Evolutionary conservation across 495 filamentous ascomycete genomes (phyloP).

Genomic region (Cudoniella acicularis): DNA sequence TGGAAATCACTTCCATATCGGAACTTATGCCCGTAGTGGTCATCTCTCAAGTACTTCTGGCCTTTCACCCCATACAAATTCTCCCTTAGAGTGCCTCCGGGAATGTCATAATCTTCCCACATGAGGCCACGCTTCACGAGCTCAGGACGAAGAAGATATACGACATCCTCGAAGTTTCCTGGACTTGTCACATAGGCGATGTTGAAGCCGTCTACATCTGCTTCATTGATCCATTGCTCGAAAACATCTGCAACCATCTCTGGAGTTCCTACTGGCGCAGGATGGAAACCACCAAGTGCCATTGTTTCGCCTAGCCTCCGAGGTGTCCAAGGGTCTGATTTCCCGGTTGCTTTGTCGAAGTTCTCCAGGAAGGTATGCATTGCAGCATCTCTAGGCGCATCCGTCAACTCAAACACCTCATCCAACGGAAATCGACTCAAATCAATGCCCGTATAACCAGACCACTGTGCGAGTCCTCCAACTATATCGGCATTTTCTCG

Average conservation of each 20-base stretch:
- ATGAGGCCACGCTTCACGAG: conserved; percentile 50
- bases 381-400: background rate
- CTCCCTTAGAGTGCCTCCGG: conserved; percentile 48
- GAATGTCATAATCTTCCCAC: conserved; percentile 45
- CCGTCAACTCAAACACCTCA: conserved; percentile 26
- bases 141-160: conserved; percentile 56
- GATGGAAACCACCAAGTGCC: conserved; percentile 48
- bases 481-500: conserved; percentile 48
- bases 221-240: conserved; percentile 58
- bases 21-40: conserved; percentile 6
- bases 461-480: conserved; percentile 54
- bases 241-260: conserved; percentile 56
- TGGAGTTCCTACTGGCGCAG: conserved; percentile 52
- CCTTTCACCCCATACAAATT: conserved; percentile 36
- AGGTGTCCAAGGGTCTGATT: background rate
- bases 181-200: conserved; percentile 35
- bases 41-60: conserved; percentile 5
- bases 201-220: conserved; percentile 64
- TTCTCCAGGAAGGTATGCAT: background rate
- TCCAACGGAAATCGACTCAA: conserved; percentile 52
- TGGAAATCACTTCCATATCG: background rate
- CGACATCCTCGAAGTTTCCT: conserved; percentile 58
- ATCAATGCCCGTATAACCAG: conserved; percentile 62
- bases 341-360: background rate
- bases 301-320: background rate